Conservation (phyloP, 768 basidiomycete genomes). For the Suillus subaureus region DNA sequence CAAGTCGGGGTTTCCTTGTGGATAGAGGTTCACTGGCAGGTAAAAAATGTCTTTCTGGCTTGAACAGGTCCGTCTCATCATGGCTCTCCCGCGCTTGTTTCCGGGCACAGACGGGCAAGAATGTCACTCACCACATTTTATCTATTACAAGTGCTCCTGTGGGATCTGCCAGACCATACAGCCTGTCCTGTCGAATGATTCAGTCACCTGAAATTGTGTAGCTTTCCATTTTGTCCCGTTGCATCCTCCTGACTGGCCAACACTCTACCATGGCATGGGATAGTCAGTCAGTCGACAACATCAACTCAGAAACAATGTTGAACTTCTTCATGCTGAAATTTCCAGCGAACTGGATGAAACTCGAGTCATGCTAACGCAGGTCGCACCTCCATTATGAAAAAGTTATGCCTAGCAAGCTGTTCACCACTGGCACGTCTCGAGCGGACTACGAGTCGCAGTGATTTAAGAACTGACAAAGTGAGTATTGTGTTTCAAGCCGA, state of each 20-base stretch:
- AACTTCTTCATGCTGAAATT: neutral
- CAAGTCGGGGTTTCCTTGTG: neutral
- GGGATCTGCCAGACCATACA: neutral
- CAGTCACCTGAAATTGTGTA: neutral
- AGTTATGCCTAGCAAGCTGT: too few species aligned
- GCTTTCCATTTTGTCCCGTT: neutral
- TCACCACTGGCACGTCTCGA: too few species aligned
- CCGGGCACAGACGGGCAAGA: too few species aligned
- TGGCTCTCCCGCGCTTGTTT: too few species aligned
- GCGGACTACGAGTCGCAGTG: neutral
- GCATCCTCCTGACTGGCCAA: neutral
- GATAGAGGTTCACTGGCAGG: too few species aligned
- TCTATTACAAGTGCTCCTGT: neutral
- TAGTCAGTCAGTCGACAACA: too few species aligned
- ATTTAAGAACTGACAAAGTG: neutral
- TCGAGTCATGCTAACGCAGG: neutral
- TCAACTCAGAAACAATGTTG: too few species aligned
- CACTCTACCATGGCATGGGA: neutral
- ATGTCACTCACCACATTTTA: too few species aligned
- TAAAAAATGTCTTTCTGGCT: too few species aligned
- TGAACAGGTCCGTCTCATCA: too few species aligned
- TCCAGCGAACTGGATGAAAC: neutral
- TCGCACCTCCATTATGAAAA: too few species aligned
- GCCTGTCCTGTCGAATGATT: neutral
- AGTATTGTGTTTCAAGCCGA: neutral